These are phyloP conservation scores for Cryptosporidium sp. DNA, from an alignment of 169 alveolate genomes.

Conservation along the genomic window DNA sequence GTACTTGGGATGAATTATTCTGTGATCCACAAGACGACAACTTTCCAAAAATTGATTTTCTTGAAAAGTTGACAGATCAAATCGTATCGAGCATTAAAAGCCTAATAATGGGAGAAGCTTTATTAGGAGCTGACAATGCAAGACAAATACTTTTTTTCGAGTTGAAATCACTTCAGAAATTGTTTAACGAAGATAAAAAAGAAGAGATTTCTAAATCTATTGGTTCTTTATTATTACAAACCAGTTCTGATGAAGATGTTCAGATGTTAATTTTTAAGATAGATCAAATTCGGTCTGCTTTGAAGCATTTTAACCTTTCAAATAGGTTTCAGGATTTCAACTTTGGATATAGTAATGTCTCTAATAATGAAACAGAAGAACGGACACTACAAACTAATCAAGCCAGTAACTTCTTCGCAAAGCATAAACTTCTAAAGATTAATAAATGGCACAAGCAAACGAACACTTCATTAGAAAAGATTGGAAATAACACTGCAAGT, in stretches of 20 bases:
- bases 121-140: slow-evolving; percentile 65
- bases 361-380: slow-evolving; percentile 5
- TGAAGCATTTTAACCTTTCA: slow-evolving; percentile 31
- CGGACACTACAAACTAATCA: not conserved
- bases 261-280: slow-evolving; percentile 46
- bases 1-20: not conserved
- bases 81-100: slow-evolving; percentile 24
- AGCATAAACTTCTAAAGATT: slow-evolving; percentile 10
- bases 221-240: not conserved
- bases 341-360: slow-evolving; percentile 16
- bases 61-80: slow-evolving; percentile 38
- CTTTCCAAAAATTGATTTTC: slow-evolving; percentile 15
- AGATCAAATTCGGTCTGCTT: slow-evolving; percentile 44
- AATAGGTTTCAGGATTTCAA: slow-evolving; percentile 65
- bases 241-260: slow-evolving; percentile 30
- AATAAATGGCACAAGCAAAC: slow-evolving; percentile 24
- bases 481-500: not conserved
- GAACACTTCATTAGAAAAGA: slow-evolving; percentile 6
- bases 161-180: slow-evolving; percentile 3
- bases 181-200: slow-evolving; percentile 6
- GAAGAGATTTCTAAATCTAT: slow-evolving; percentile 24
- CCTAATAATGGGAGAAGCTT: slow-evolving; percentile 37
- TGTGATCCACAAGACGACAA: not conserved
- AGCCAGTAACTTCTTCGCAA: slow-evolving; percentile 3
- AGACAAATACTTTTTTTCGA: slow-evolving; percentile 22